A percentile compares a stretch with the other conserved stretches of the same genome.
Conservation (phyloP, 495 filamentous ascomycete species). For the Thozetella sp. region DNA sequence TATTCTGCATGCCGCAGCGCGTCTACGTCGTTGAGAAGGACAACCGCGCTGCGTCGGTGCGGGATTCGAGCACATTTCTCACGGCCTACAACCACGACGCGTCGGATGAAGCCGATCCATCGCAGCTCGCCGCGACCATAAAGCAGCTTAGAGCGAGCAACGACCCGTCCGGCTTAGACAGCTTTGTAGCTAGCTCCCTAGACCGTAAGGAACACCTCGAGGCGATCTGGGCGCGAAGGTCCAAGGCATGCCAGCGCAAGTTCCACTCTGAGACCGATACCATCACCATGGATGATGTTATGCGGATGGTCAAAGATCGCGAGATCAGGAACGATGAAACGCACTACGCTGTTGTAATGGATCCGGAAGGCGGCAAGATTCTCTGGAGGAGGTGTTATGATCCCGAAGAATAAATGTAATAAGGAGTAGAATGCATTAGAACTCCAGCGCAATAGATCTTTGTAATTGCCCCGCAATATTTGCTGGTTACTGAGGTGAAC, state of each 20-base stretch:
- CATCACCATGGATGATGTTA: constrained; percentile 9
- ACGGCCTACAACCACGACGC: constrained; percentile 61
- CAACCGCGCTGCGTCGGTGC: constrained; percentile 25
- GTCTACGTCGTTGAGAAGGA: constrained; percentile 62
- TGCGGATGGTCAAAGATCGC: constrained; percentile 6
- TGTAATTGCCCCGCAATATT: too few species aligned
- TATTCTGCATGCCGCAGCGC: constrained; percentile 48
- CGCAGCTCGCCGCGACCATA: constrained; percentile 32
- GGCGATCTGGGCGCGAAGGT: constrained; percentile 3
- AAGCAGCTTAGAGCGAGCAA: constrained; percentile 10
- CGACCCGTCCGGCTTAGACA: constrained; percentile 7
- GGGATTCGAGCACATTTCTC: constrained; percentile 17
- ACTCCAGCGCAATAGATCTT: too few species aligned
- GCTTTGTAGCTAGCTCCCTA: constrained; percentile 10
- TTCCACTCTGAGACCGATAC: neutral
- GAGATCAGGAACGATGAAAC: constrained; percentile 15
- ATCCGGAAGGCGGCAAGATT: constrained; percentile 9
- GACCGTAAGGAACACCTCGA: constrained; percentile 4
- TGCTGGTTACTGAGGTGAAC: too few species aligned
- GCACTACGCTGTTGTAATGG: constrained; percentile 23
- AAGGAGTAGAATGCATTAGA: too few species aligned
- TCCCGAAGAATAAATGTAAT: constrained; percentile 4
- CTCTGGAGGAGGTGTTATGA: constrained; percentile 17
- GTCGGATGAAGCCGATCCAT: constrained; percentile 52
- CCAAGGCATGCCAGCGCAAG: neutral